Conservation (phyloP, 192 early-diverging fungal species). For the Dissophora ornata region DNA sequence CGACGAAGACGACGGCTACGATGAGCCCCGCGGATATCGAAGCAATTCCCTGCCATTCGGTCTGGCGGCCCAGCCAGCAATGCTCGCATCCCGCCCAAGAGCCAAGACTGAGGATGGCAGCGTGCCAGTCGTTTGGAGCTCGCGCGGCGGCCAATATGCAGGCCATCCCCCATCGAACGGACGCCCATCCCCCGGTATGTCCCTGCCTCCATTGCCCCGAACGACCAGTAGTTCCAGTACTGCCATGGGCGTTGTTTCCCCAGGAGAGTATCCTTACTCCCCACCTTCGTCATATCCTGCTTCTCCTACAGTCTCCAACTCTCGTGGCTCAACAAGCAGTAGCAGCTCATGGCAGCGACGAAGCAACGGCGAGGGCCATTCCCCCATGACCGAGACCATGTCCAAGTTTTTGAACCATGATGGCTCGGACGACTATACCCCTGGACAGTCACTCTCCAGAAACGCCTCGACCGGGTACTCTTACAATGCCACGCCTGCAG, state of each 20-base stretch:
- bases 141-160: slow-evolving; percentile 31
- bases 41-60: slow-evolving; percentile 59
- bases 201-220: slow-evolving; percentile 52
- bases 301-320: slow-evolving; percentile 63
- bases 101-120: slow-evolving; percentile 53
- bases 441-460: slow-evolving; percentile 45
- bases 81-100: slow-evolving; percentile 48
- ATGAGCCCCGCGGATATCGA: slow-evolving; percentile 43
- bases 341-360: slow-evolving; percentile 56
- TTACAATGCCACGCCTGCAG: slow-evolving; percentile 27
- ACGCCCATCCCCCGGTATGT: slow-evolving; percentile 48
- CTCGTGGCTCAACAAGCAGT: slow-evolving; percentile 54
- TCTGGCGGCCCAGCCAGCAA: slow-evolving; percentile 27
- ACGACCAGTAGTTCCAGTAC: slow-evolving; percentile 41
- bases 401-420: slow-evolving; percentile 63
- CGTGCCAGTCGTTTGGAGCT: slow-evolving; percentile 44
- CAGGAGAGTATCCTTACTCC: slow-evolving; percentile 59
- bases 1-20: slow-evolving; percentile 49
- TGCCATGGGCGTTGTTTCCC: slow-evolving; percentile 48
- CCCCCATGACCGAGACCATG: slow-evolving; percentile 64
- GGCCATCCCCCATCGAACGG: slow-evolving; percentile 25
- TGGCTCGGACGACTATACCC: slow-evolving; percentile 45
- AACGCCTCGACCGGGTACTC: slow-evolving; percentile 53
- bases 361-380: slow-evolving; percentile 58
- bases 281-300: slow-evolving; percentile 68